Evolutionary conservation across 805 yeast species (phyloP), one percentile per base, ranked within the genome.

Genomic region (Candida hungchunana): DNA sequence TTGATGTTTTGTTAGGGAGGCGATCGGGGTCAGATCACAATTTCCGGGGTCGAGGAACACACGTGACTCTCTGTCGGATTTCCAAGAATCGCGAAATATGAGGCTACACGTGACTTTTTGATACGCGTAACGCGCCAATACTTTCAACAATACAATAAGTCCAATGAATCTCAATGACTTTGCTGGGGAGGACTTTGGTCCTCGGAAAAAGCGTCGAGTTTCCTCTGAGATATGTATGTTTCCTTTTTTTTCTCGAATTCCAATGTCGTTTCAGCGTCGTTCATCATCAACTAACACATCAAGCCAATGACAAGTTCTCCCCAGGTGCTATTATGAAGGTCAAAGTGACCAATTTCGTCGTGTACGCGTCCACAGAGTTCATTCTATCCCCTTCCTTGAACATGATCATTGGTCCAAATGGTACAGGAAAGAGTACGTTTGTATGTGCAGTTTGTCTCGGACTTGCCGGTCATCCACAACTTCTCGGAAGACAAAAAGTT

Each of bases 331-430:
- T 75, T 26, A 52, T 79, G n/a, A 64, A 72, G 26, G 74, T 81
- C 18, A 70, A 67, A 37, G 67, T 82, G 19, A 59, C 59, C 44
- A 80, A 82, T 55, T 82, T 82, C 61, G 83, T 85, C 54, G 82
- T 89, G 0, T 83, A 82, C 55, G 51, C 76, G 1, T 60, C 71
- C 30, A 77, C 84, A 0, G 88, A 81, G 57, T 87, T 86, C 58
- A 67, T 69, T 26, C 70, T 90, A 38, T 82, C 90, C 0, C 96
- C 97, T 0, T 68, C 80, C 2, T 67, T 93, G 54, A 93, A 93
- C 55, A 77, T 93, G 80, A 83, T 93, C 39, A 82, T 93, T 35
- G 98, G 97, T 0, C 97, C 97, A 10, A 93, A 93, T 56, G 99
- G 99, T 23, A 76, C 95, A 0, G 98, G 98, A 6, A 93, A 93